Evolutionary conservation across 1,139 yeast genomes (phyloP), one percentile per base, ranked within the genome.

Genomic region (Yamadazyma diospyri): DNA sequence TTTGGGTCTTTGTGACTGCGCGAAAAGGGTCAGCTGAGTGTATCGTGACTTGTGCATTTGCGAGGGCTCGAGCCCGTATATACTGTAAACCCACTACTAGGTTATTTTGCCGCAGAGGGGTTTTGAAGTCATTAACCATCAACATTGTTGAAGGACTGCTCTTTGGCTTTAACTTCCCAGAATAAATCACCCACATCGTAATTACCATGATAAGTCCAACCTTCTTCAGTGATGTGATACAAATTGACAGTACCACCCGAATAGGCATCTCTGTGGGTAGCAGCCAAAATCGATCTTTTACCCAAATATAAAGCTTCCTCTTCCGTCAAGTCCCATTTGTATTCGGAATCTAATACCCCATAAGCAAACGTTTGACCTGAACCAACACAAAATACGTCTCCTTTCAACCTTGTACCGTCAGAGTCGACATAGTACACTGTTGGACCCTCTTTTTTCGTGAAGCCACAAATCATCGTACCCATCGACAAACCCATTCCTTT

Each of bases 361-460:
- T 92, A 92, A n/a, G 99, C 99, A 64, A 92, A 92, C 1, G 98
- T 92, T 65, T 92, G 98, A 62, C 99, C 99, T 1, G 97, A 89
- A 30, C 99, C 99, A 22, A 92, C 99, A 70, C 97, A 88, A 63
- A 94, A 94, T 43, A 88, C 53, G 53, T 92, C 96, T 37, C 98
- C 98, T 59, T 87, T 84, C 51, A 92, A 71, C 60, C 99, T 78
- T 8, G 97, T 84, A 36, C 99, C 99, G 54, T 92, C 99, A 25
- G 95, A 84, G 63, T 92, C 99, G 28, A 92, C 98, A 52, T 92
- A 94, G 63, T 82, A 92, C 39, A 92, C 83, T 19, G 97, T 80
- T 32, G 98, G 97, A 7, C 96, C 96, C 56, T 89, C 97, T 50
- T 87, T 84, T 55, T 85, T 81, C 23, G 97, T 92, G 61, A 84